Evolutionary conservation across 139 green algal species (phyloP).

Genomic region (Edaphochlamys debaryana): DNA sequence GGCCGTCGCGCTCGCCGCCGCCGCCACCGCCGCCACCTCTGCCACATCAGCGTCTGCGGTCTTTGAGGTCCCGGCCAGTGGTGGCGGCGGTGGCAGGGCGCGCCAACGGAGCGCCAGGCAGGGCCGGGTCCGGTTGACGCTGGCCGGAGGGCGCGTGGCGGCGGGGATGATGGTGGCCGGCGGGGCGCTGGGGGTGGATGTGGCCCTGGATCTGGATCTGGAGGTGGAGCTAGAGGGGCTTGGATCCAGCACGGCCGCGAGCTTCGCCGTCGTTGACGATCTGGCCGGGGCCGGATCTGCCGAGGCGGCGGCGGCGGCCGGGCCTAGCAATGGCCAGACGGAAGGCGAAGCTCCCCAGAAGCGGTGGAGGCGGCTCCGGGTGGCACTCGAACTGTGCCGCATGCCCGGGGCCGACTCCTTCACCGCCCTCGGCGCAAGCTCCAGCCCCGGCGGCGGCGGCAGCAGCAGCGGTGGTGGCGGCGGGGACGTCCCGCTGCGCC

Average conservation of each 20-base stretch:
- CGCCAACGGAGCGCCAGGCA: neutral
- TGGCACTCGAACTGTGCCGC: too few species aligned
- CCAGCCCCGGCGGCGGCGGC: neutral
- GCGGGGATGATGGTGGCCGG: neutral
- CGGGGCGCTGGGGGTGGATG: neutral
- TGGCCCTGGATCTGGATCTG: conserved; percentile 12
- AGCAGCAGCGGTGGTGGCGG: neutral
- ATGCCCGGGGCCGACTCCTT: too few species aligned
- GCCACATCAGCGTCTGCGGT: neutral
- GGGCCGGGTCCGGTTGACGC: neutral
- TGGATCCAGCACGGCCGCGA: neutral
- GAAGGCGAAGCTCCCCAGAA: neutral
- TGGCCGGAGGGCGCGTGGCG: neutral
- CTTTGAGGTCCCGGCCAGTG: neutral
- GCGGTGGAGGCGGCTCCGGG: neutral
- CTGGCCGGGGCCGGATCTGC: neutral
- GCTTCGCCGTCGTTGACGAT: too few species aligned
- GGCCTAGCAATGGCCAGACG: neutral
- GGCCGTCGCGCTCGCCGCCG: too few species aligned
- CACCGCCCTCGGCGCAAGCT: neutral
- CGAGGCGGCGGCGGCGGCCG: too few species aligned
- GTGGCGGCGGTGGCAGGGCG: neutral
- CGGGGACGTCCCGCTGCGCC: neutral
- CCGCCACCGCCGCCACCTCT: too few species aligned
- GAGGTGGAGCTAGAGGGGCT: neutral